Base-by-base conservation (phyloP, 495 filamentous ascomycete species). In the Rostrohypoxylon terebratum region DNA sequence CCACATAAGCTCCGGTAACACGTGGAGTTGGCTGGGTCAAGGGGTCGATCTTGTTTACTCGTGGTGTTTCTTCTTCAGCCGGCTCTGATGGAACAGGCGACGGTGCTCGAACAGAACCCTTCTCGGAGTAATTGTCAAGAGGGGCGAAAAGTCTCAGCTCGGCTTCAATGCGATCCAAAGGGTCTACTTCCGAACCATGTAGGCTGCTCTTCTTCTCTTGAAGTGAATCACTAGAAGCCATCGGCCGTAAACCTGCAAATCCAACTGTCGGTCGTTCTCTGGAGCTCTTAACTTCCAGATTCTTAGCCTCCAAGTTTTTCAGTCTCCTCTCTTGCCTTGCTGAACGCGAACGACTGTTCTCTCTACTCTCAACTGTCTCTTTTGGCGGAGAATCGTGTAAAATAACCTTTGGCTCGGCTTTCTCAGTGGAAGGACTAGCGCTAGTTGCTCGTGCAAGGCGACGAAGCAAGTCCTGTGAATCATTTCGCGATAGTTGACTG, bases 381-480 rank as follows among this genome's bases (percentile, higher is more conserved):
- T 40, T 70, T 6, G 45, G 16, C 9, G 53, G 58, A 10, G 44
- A 9, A n/a, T 67, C 42, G 8, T 74, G 53, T n/a, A 38, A 42
- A 34, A 63, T 50, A 36, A 44, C n/a, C 54, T 65, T 57, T 42
- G 60, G 53, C 1, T 66, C 54, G n/a, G 14, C 18, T 58, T 73
- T 75, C 16, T 71, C 63, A 1, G 38, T n/a, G n/a, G 66, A 21
- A 1, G 89, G 83, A 62, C 85, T 90, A 36, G 80, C 81, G 71
- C 86, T 91, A 20, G 89, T 86, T 18, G 86, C 86, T 73, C 88
- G 83, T 2, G 90, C 88, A 6, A 94, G 82, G 59, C 83, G 87
- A 54, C 86, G 87, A 65, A 93, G 83, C 34, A 93, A 77, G 60
- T 91, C 88, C 34, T 87, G 86, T 0, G 92, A 92, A 71, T 92